phyloP scores from a whole-genome alignment of 1,139 yeast genomes.

The Geotrichum klebahnii region DNA sequence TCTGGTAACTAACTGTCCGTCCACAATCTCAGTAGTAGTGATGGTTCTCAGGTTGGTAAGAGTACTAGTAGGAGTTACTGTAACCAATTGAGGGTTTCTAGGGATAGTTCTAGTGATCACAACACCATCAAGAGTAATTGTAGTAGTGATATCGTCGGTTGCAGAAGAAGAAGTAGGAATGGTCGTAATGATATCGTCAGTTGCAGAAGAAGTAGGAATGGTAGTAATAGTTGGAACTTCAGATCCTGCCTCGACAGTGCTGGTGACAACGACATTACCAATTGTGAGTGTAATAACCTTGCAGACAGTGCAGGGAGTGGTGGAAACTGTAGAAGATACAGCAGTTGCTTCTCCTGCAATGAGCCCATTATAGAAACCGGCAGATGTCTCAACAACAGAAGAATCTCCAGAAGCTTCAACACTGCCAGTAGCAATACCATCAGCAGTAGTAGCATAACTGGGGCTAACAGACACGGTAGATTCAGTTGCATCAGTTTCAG shows the following conservation, averaged over 20 bases:
- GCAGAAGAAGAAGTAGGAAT: conserved; percentile 2
- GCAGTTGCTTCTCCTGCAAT: background rate
- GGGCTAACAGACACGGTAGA: too few relatives aligned
- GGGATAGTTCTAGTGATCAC: conserved; percentile 15
- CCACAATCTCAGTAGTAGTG: conserved; percentile 11
- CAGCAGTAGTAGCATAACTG: too few relatives aligned
- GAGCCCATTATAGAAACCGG: background rate
- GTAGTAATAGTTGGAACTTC: background rate
- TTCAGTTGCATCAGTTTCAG: too few relatives aligned
- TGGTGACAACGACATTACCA: conserved; percentile 9
- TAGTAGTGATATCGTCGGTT: conserved; percentile 16
- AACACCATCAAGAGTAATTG: conserved; percentile 13
- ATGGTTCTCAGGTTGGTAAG: conserved; percentile 8
- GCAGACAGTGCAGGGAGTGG: conserved; percentile 15
- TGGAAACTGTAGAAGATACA: background rate
- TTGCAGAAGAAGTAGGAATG: conserved; percentile 13
- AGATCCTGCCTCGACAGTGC: conserved; percentile 9
- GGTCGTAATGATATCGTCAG: background rate
- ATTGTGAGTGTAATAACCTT: conserved; percentile 4
- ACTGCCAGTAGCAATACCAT: too few relatives aligned
- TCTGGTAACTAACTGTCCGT: conserved; percentile 8
- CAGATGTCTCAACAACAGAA: too few relatives aligned
- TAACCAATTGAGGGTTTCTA: conserved; percentile 1
- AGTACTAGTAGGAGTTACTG: conserved; percentile 19
- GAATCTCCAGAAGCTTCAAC: too few relatives aligned